A percentile compares a stretch with the other conserved stretches of the same genome.
Evolutionary conservation across 805 yeast species (phyloP).

Genomic region (Ogataea zsoltii): DNA sequence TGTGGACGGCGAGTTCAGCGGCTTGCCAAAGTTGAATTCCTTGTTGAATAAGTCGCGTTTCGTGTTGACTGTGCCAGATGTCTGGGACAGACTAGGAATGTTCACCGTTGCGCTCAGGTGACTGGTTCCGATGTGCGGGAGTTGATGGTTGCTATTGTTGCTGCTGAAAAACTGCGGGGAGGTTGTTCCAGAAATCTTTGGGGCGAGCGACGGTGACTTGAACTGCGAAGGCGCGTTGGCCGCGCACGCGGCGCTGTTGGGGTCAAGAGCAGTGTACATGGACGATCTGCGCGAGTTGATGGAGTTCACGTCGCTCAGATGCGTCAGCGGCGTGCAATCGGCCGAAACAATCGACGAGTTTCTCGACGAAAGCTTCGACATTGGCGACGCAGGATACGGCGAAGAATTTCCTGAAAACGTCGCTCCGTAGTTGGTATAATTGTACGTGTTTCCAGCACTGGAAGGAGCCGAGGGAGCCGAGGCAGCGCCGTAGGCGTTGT

Average conservation of each 20-base stretch:
- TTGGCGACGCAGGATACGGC: slow-evolving; percentile 31
- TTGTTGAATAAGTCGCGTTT: slow-evolving; percentile 29
- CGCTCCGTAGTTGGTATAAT: slow-evolving; percentile 1
- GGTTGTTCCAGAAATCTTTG: slow-evolving; percentile 27
- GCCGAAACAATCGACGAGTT: slow-evolving; percentile 34
- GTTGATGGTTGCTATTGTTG: slow-evolving; percentile 14
- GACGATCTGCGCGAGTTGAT: slow-evolving; percentile 32
- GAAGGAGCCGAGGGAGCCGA: slow-evolving; percentile 6
- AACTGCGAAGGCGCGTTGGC: slow-evolving; percentile 14
- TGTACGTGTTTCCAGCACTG: slow-evolving; percentile 5
- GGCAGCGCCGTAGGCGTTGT: neutral
- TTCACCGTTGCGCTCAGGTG: slow-evolving; percentile 6
- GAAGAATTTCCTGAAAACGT: slow-evolving; percentile 20
- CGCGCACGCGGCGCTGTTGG: neutral
- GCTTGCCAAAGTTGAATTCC: slow-evolving; percentile 27
- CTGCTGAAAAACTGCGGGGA: slow-evolving; percentile 23
- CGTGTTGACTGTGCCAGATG: slow-evolving; percentile 1
- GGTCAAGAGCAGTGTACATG: slow-evolving; percentile 18
- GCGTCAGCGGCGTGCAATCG: slow-evolving; percentile 32
- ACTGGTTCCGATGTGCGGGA: slow-evolving; percentile 6
- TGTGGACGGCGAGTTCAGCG: slow-evolving; percentile 3
- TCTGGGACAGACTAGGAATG: slow-evolving; percentile 4
- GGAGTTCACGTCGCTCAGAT: slow-evolving; percentile 24
- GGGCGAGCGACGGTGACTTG: slow-evolving; percentile 26
- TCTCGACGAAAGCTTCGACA: slow-evolving; percentile 34